These are phyloP conservation scores for Penicillium sp. DNA, from an alignment of 2,329 filamentous ascomycete genomes.

Conservation along the genomic window DNA sequence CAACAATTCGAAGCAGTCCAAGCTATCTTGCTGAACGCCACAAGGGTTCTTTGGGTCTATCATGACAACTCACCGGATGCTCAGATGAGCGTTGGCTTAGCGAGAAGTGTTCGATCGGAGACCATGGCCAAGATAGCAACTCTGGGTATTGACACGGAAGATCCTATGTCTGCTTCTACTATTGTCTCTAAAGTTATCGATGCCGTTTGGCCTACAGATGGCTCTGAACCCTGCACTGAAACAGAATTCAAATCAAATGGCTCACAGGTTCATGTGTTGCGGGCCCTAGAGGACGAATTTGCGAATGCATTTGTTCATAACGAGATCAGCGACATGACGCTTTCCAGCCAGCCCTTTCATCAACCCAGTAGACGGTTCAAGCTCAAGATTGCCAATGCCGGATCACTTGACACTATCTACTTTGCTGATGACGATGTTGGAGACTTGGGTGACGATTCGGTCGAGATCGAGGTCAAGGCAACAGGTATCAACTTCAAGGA, in stretches of 20 bases:
- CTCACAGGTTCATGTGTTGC: conserved; percentile 20
- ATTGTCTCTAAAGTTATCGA: conserved; percentile 9
- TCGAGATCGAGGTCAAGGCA: conserved; percentile 10
- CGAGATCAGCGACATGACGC: conserved; percentile 21
- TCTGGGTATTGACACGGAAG: conserved; percentile 19
- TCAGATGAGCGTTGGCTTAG: conserved; percentile 26
- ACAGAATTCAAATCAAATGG: conserved; percentile 21
- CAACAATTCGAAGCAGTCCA: conserved; percentile 14
- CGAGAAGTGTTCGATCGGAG: conserved; percentile 24
- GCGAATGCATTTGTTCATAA: conserved; percentile 23
- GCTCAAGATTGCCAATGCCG: conserved; percentile 20
- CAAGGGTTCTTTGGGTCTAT: conserved; percentile 24
- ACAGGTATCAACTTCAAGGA: conserved; percentile 14
- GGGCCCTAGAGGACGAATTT: conserved; percentile 17
- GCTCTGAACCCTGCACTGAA: conserved; percentile 15
- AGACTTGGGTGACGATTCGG: conserved; percentile 12
- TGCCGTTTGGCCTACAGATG: conserved; percentile 18
- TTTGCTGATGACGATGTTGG: conserved; percentile 20
- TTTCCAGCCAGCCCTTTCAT: conserved; percentile 19
- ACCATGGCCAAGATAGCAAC: conserved; percentile 21
- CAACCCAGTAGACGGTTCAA: conserved; percentile 18
- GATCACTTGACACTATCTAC: conserved; percentile 23
- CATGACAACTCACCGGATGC: conserved; percentile 20
- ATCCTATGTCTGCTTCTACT: conserved; percentile 13
- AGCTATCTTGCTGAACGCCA: conserved; percentile 18